phyloP scores from a whole-genome alignment of 2,329 filamentous ascomycete species.

The Microdochium nivale region DNA sequence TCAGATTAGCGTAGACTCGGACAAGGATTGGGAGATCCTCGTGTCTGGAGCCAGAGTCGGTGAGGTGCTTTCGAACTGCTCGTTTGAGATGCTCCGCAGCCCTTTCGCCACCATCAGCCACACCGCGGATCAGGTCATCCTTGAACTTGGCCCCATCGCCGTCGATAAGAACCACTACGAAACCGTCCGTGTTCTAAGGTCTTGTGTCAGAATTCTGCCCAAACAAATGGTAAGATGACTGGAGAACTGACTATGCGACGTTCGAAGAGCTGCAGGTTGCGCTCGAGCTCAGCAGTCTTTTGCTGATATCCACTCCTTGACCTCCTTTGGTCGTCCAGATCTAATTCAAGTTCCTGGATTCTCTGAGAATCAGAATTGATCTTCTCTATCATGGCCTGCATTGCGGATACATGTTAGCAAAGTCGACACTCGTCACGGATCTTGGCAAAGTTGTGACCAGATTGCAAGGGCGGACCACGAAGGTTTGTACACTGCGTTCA shows the following conservation, averaged over 20 bases:
- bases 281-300: not conserved
- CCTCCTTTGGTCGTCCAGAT: not conserved
- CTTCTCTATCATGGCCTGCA: not conserved
- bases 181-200: slow-evolving; percentile 18
- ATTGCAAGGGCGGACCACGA: too few relatives aligned
- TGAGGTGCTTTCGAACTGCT: slow-evolving; percentile 18
- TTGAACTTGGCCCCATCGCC: slow-evolving; percentile 25
- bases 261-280: not conserved
- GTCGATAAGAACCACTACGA: slow-evolving; percentile 23
- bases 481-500: not conserved
- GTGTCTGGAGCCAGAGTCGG: slow-evolving; percentile 11
- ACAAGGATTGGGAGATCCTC: slow-evolving; percentile 22
- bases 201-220: slow-evolving; percentile 3
- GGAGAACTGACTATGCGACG: not conserved
- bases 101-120: slow-evolving; percentile 15
- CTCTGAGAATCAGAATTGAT: not conserved
- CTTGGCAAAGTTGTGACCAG: too few relatives aligned
- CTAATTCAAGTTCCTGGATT: not conserved
- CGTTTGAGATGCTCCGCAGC: slow-evolving; percentile 21
- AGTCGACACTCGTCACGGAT: too few relatives aligned
- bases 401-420: not conserved
- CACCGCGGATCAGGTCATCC: slow-evolving; percentile 19
- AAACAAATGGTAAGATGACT: not conserved
- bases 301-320: not conserved
- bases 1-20: slow-evolving; percentile 24